A percentile compares a stretch with the other conserved stretches of the same genome.
These are phyloP conservation scores for Starmerella lactis-condensi DNA, from an alignment of 805 yeast genomes.

Conservation along the genomic window DNA sequence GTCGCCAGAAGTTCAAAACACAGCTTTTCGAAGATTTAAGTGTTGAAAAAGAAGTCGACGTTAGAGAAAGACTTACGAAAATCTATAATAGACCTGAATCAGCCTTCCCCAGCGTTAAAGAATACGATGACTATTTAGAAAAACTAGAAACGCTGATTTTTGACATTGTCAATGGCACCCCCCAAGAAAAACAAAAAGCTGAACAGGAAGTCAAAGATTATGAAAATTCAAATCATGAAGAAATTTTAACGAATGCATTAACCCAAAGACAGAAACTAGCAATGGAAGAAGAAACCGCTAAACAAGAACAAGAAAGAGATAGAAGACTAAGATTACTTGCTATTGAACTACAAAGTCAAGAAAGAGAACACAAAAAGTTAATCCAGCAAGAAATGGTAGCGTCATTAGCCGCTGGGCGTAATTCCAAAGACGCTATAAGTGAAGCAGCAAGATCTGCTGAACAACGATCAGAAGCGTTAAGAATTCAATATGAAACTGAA, in stretches of 20 bases:
- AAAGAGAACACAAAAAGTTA: constrained; percentile 24
- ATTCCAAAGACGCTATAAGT: constrained; percentile 33
- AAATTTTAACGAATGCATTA: constrained; percentile 59
- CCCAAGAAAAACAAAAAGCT: constrained; percentile 31
- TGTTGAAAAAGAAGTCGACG: constrained; percentile 85
- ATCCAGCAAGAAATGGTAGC: constrained; percentile 41
- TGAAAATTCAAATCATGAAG: constrained; percentile 53
- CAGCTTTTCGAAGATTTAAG: constrained; percentile 81
- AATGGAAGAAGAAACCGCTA: constrained; percentile 42
- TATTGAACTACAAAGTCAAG: constrained; percentile 44
- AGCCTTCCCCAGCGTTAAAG: constrained; percentile 44
- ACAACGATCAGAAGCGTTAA: constrained; percentile 46
- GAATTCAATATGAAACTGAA: constrained; percentile 35
- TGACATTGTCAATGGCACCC: constrained; percentile 52
- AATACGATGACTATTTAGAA: constrained; percentile 64
- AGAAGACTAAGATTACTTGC: constrained; percentile 34
- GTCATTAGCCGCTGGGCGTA: constrained; percentile 30
- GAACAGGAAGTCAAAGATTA: constrained; percentile 33
- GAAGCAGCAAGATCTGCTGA: constrained; percentile 35
- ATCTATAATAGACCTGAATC: constrained; percentile 66
- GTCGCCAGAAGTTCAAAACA: constrained; percentile 77
- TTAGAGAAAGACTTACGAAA: constrained; percentile 54
- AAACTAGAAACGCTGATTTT: constrained; percentile 64
- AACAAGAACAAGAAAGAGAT: constrained; percentile 50
- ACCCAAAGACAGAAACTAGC: constrained; percentile 54